Conservation (phyloP, 108 stramenopile genomes). For the Poteriospumella lacustris region DNA sequence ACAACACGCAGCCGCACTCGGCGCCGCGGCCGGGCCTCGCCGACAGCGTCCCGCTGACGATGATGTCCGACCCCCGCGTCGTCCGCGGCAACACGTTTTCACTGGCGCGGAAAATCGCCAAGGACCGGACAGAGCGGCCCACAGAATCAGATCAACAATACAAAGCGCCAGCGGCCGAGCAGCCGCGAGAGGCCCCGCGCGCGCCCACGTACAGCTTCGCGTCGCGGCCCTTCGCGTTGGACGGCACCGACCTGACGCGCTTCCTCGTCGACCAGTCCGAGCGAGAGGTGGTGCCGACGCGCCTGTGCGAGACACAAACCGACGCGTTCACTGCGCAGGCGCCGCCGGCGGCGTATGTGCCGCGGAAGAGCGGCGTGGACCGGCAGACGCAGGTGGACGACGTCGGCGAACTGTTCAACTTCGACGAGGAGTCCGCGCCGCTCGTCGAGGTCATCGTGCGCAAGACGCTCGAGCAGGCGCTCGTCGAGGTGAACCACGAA, state of each 20-base stretch:
- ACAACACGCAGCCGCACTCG: not conserved
- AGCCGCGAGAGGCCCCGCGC: not conserved
- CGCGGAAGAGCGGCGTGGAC: conserved; percentile 56
- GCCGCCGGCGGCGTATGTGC: conserved; percentile 31
- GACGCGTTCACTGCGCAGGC: conserved; percentile 35
- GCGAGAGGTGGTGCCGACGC: conserved; percentile 28
- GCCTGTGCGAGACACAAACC: too few species aligned
- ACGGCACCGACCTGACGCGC: not conserved
- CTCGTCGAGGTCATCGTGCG: conserved; percentile 50
- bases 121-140: not conserved
- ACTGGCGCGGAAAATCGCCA: not conserved
- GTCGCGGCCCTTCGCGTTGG: not conserved
- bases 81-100: conserved; percentile 20
- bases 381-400: conserved; percentile 46
- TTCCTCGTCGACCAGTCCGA: conserved; percentile 14
- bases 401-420: conserved; percentile 48
- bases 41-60: not conserved
- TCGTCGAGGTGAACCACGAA: conserved; percentile 51
- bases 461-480: conserved; percentile 60
- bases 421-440: conserved; percentile 52
- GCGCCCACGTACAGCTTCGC: not conserved
- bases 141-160: too few species aligned
- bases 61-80: conserved; percentile 28
- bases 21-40: not conserved
- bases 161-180: not conserved